Conservation (phyloP, 78 protist genomes). For the Dictyostelium brefeldianum region DNA sequence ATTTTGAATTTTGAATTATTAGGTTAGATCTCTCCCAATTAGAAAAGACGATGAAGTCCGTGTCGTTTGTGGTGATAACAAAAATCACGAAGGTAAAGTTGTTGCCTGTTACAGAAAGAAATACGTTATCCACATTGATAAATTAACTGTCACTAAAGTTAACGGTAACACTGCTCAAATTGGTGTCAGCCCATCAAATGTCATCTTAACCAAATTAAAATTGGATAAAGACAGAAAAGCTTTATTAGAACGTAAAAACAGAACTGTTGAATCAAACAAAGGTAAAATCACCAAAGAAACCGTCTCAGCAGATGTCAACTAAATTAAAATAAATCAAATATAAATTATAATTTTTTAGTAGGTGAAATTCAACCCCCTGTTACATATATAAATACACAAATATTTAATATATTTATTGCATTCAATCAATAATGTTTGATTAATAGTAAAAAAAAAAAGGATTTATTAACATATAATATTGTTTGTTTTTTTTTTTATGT, state of each 20-base stretch:
- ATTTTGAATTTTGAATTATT: neutral
- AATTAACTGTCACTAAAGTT: slow-evolving; percentile 93
- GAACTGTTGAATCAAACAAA: slow-evolving; percentile 81
- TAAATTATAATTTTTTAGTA: neutral
- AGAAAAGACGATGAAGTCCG: slow-evolving; percentile 99
- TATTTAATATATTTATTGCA: too few relatives aligned
- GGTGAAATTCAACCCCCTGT: slow-evolving; percentile 19
- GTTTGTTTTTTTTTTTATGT: too few relatives aligned
- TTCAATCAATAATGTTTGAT: too few relatives aligned
- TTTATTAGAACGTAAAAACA: slow-evolving; percentile 93
- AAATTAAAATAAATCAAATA: slow-evolving; percentile 13
- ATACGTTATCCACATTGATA: slow-evolving; percentile 97
- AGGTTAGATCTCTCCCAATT: slow-evolving; percentile 98
- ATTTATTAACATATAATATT: too few relatives aligned
- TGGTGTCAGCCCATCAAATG: slow-evolving; percentile 93
- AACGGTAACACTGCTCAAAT: slow-evolving; percentile 94
- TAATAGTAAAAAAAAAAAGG: too few relatives aligned
- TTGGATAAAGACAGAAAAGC: slow-evolving; percentile 96
- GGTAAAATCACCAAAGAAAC: slow-evolving; percentile 85
- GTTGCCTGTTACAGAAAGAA: slow-evolving; percentile 95
- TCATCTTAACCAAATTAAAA: slow-evolving; percentile 96
- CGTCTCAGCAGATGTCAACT: slow-evolving; percentile 79
- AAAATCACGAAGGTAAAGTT: slow-evolving; percentile 95
- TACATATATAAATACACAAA: too few relatives aligned
- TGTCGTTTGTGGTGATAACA: slow-evolving; percentile 94